A percentile compares a stretch with the other conserved stretches of the same genome.
Conservation (phyloP, 2,329 filamentous ascomycete species). For the Botryosphaeria agaves region DNA sequence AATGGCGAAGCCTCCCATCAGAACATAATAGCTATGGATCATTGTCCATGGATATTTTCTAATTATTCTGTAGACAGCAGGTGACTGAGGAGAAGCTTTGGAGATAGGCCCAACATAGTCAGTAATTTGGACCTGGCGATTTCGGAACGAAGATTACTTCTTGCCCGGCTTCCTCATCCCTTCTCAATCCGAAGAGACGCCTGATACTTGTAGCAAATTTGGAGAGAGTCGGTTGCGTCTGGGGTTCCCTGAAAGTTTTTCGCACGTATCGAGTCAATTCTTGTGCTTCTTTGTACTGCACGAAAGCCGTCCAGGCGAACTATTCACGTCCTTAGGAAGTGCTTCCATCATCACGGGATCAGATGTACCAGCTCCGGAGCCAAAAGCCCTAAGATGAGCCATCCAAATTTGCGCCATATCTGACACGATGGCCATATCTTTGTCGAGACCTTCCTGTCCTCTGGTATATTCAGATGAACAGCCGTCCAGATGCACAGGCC, state of each 20-base stretch:
- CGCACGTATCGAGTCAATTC: neutral
- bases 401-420: conserved; percentile 3
- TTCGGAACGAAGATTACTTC: neutral
- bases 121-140: too few relatives aligned
- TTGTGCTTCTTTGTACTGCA: conserved; percentile 1
- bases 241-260: neutral
- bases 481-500: conserved; percentile 6
- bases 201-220: neutral
- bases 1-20: conserved; percentile 8
- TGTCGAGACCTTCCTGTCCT: neutral
- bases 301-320: neutral
- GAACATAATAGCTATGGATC: conserved; percentile 6
- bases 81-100: too few relatives aligned
- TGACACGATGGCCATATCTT: conserved; percentile 1
- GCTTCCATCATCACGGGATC: neutral
- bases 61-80: too few relatives aligned
- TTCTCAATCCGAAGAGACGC: neutral
- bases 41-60: conserved; percentile 5
- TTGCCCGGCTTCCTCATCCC: neutral
- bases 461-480: conserved; percentile 7
- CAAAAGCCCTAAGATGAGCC: conserved; percentile 5
- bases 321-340: neutral
- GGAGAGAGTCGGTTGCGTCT: neutral
- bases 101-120: too few relatives aligned
- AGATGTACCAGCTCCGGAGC: conserved; percentile 4